Evolutionary conservation across 306 rosid species (phyloP).

Genomic region (Cicer arietinum): DNA sequence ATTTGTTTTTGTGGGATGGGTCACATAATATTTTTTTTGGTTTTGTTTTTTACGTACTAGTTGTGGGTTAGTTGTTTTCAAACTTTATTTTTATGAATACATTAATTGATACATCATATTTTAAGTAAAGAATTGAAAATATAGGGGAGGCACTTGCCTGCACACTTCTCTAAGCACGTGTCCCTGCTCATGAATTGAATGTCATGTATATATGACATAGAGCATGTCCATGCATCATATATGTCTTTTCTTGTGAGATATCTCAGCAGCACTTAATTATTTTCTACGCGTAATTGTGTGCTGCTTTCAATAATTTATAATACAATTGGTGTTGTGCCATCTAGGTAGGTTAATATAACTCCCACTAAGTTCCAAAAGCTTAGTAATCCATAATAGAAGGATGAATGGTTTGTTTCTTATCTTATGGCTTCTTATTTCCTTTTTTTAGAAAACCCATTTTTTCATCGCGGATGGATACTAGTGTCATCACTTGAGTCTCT

Average conservation of each 20-base stretch:
- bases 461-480: background rate
- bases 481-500: conserved; percentile 5
- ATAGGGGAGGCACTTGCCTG: too few relatives aligned
- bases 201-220: conserved; percentile 28
- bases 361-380: conserved; percentile 37
- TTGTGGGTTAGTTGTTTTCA: background rate
- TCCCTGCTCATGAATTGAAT: conserved; percentile 15
- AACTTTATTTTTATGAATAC: background rate
- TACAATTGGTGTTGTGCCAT: conserved; percentile 13
- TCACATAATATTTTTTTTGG: background rate
- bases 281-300: conserved; percentile 20
- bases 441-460: background rate
- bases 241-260: conserved; percentile 22
- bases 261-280: conserved; percentile 11
- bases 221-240: conserved; percentile 14
- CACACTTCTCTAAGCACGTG: too few relatives aligned
- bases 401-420: conserved; percentile 1
- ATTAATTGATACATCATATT: background rate
- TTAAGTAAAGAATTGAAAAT: too few relatives aligned
- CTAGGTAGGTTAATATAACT: conserved; percentile 28
- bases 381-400: conserved; percentile 13
- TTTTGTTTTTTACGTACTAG: background rate
- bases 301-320: conserved; percentile 37
- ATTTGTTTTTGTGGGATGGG: background rate
- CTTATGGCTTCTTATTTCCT: background rate